These are phyloP conservation scores for Kwoniella botswanensis DNA, from an alignment of 768 basidiomycete genomes.

Conservation along the genomic window DNA sequence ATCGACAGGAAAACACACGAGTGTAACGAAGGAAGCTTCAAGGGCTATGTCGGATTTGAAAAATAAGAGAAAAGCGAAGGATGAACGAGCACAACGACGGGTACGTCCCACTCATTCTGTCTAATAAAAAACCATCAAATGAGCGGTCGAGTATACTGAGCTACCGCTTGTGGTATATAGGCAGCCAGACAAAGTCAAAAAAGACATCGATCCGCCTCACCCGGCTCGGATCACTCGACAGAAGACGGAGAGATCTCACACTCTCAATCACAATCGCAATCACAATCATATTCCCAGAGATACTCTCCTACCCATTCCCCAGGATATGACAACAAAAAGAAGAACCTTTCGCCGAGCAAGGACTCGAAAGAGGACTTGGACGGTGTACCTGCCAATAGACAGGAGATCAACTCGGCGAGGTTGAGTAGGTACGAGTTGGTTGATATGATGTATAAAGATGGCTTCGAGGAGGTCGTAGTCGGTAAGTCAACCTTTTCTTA, in stretches of 20 bases:
- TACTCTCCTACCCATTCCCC: constrained; percentile 20
- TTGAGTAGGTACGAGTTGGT: constrained; percentile 74
- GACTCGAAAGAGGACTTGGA: constrained; percentile 64
- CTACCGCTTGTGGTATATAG: constrained; percentile 25
- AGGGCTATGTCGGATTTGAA: constrained; percentile 68
- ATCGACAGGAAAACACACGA: constrained; percentile 75
- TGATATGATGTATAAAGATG: constrained; percentile 73
- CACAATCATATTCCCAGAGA: constrained; percentile 15
- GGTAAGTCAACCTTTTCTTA: constrained; percentile 61
- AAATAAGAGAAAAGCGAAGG: constrained; percentile 83
- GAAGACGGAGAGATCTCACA: constrained; percentile 65
- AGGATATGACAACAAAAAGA: constrained; percentile 14
- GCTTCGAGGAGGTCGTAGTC: constrained; percentile 82
- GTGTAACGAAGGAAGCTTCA: constrained; percentile 54
- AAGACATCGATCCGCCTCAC: constrained; percentile 66
- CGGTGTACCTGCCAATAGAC: constrained; percentile 62
- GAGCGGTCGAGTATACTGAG: constrained; percentile 54
- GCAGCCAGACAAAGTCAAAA: constrained; percentile 68
- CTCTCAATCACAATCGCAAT: constrained; percentile 28
- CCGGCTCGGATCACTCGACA: constrained; percentile 83
- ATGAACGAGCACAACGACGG: constrained; percentile 71
- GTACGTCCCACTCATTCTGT: constrained; percentile 61
- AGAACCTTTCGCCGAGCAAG: constrained; percentile 21
- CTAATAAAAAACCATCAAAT: background rate
- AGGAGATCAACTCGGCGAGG: constrained; percentile 68